Base-by-base conservation (phyloP, 2,329 filamentous ascomycete genomes). In the Epichloe aotearoae region DNA sequence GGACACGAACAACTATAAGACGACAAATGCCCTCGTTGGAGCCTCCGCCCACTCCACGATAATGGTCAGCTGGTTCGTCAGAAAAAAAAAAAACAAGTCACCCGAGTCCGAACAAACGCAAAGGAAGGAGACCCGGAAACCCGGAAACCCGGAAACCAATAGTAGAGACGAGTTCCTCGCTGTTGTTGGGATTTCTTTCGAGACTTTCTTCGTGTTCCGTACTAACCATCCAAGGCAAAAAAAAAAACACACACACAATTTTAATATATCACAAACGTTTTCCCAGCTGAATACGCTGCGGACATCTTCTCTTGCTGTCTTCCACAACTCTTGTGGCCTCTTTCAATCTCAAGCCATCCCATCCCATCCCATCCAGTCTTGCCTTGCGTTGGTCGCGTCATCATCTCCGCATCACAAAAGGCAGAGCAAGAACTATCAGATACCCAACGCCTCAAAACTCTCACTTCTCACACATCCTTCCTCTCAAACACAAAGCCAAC, bases 201-300 rank as follows among this genome's bases (percentile, higher is more conserved):
- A 46, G 33, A n/a, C 5, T 39, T 40, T 44, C 42, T 36, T 39
- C 23, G 48, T 50, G 34, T 34, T 40, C 48, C 42, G 19, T 50
- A 45, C 42, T 50, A 46, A 50, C 48, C 41, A 23, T 45, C 14
- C 33, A 20, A 36, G 1, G 23, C 23, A 20, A 30, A 33, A 39
- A 23, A 7, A 23, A 23, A 23, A 6, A 23, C 5, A 46, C 23
- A 1, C 2, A 36, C 30, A 26, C 26, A 30, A 43, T 23, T 23
- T 50, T 51, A 51, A 51, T 51, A 51, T 51, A 51, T 33, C 38
- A 50, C 49, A 50, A 36, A 51, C 26, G n/a, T 43, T 49, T 42
- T 30, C 47, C 30, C 47, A 44, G 47, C 47, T 49, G 40, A 44
- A 49, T 38, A n/a, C 42, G 47, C 47, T 49, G 47, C 17, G 40